Evolutionary conservation across 495 filamentous ascomycete genomes (phyloP).

Genomic region (Hyaloscypha finlandica): DNA sequence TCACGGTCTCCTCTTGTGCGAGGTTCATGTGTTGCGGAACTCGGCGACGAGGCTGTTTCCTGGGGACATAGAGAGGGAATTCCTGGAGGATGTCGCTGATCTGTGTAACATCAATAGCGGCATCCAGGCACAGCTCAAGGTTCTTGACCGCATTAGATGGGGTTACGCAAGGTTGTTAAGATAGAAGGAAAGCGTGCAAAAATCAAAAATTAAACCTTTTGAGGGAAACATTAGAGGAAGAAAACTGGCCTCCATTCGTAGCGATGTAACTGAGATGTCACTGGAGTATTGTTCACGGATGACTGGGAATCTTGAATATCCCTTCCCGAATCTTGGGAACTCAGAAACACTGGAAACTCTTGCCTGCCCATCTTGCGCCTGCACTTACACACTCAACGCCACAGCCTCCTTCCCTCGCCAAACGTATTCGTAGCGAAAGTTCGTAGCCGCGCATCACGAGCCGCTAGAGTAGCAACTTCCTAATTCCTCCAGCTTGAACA

Average conservation of each 20-base stretch:
- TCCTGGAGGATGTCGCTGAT: slow-evolving; percentile 82
- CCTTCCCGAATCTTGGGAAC: no score
- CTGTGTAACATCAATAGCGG: slow-evolving; percentile 74
- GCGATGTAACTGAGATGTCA: neutral
- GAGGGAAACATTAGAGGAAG: neutral
- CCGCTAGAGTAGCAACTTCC: slow-evolving; percentile 1
- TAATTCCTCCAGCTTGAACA: slow-evolving; percentile 4
- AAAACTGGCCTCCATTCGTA: neutral
- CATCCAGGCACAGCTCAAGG: slow-evolving; percentile 69
- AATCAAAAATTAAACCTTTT: neutral
- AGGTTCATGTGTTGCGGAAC: slow-evolving; percentile 75
- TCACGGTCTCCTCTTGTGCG: slow-evolving; percentile 85
- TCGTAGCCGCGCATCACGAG: slow-evolving; percentile 4
- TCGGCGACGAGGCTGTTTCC: slow-evolving; percentile 66
- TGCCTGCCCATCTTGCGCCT: neutral
- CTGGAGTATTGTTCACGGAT: neutral
- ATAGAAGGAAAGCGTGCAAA: slow-evolving; percentile 11
- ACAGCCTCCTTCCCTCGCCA: slow-evolving; percentile 4
- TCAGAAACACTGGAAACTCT: neutral
- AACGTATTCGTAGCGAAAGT: neutral
- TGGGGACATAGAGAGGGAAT: slow-evolving; percentile 71
- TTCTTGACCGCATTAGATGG: slow-evolving; percentile 81
- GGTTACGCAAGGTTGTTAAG: slow-evolving; percentile 79
- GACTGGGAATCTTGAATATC: neutral
- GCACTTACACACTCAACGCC: neutral